A percentile compares a stretch with the other conserved stretches of the same genome.
These are phyloP conservation scores for Trichophyton rubrum DNA, from an alignment of 2,329 filamentous ascomycete species.

Conservation along the genomic window DNA sequence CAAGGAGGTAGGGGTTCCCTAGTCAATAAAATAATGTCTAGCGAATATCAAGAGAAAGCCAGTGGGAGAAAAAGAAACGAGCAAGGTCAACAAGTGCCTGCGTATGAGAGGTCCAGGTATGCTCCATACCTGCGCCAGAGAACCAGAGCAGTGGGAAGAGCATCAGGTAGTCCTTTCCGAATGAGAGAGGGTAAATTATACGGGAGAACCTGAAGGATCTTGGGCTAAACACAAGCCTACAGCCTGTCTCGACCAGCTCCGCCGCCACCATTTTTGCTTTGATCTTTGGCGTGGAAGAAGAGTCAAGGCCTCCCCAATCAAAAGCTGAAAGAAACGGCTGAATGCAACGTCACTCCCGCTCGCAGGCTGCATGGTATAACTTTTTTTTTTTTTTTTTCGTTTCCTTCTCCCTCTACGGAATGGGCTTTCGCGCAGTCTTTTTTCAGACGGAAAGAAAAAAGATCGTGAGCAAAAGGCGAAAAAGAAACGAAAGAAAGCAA, in stretches of 20 bases:
- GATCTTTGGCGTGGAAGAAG: neutral
- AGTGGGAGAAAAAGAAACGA: neutral
- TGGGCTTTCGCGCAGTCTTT: neutral
- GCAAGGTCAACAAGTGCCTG: neutral
- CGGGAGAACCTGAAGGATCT: neutral
- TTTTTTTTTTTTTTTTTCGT: neutral
- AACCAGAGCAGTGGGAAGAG: neutral
- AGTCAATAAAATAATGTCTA: neutral
- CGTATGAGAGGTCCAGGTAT: neutral
- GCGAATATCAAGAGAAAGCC: neutral
- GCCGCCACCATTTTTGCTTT: neutral
- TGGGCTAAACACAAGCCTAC: neutral
- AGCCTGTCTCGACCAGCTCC: neutral
- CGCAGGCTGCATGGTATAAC: neutral
- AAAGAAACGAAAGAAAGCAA: neutral
- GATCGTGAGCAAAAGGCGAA: neutral
- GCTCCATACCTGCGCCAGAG: neutral
- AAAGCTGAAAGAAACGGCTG: neutral
- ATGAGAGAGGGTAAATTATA: neutral
- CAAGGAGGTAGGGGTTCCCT: neutral
- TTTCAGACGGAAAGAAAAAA: neutral
- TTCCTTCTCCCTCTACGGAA: neutral
- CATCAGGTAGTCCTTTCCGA: neutral
- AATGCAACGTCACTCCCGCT: slow-evolving; percentile 3
- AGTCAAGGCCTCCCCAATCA: neutral